Base-by-base conservation (phyloP, 2,329 filamentous ascomycete species). In the Aspergillus sojae region DNA sequence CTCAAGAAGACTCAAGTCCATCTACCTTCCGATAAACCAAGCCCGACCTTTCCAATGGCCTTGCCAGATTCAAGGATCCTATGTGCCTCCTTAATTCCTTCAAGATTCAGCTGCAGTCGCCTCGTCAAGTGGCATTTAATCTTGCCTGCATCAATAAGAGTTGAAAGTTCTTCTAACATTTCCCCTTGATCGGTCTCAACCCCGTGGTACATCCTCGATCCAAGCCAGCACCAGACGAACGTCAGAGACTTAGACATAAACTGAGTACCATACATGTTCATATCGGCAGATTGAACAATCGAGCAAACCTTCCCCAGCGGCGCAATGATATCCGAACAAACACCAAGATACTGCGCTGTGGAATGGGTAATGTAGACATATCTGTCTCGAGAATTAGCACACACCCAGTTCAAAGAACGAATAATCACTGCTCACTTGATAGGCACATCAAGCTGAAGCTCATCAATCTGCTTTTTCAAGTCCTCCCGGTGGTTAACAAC, bases 341-440 rank as follows among this genome's bases (percentile, higher is more conserved):
- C 46, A 4, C 14, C 5, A 14, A 50, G 21, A 1, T 50, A 50
- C 14, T 28, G 46, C 14, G 21, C 12, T 6, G 46, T 50, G 21
- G 21, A 26, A 16, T 26, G 12, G 2, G 23, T 19, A 6, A 50
- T 28, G 7, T 28, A 50, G 2, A 50, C 46, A 28, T 50, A 50
- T 21, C 46, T 50, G 14, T 46, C 9, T 23, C 43, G 7, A 23
- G 11, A 9, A n/a, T 46, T 23, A 46, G 43, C 43, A 21, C 4
- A 45, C 1, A 23, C 0, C 5, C 1, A 14, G 4, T 14, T 6
- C n/a, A 0, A 23, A 45, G 1, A 12, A 6, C 4, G 43, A n/a
- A 5, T 6, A 4, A 14, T 23, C 1, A 23, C 16, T 19, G 11
- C 43, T 23, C 10, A 50, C 23, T 23, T 50, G 21, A 50, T 50